A percentile compares a stretch with the other conserved stretches of the same genome.
These are phyloP conservation scores for Lagenidium giganteum DNA, from an alignment of 352 stramenopile genomes.

Conservation along the genomic window DNA sequence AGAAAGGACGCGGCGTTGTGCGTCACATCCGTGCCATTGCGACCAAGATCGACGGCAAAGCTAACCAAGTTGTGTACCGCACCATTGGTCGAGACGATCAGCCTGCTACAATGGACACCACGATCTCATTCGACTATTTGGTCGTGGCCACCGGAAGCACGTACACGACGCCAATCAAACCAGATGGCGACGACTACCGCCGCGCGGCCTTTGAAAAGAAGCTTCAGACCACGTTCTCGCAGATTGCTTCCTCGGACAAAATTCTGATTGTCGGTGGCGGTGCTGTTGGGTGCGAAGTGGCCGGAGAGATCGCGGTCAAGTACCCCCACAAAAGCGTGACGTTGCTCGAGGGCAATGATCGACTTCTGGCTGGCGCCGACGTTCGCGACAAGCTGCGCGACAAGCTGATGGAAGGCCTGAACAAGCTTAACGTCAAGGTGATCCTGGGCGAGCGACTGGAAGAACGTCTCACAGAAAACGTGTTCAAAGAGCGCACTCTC, in stretches of 20 bases:
- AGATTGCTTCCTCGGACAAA: constrained; percentile 32
- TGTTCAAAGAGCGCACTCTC: constrained; percentile 33
- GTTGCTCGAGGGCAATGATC: constrained; percentile 30
- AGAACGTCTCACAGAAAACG: constrained; percentile 27
- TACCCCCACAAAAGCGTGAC: constrained; percentile 56
- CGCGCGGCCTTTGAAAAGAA: constrained; percentile 21
- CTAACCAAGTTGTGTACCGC: constrained; percentile 24
- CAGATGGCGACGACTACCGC: constrained; percentile 12
- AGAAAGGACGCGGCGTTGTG: constrained; percentile 1
- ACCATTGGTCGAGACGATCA: constrained; percentile 26
- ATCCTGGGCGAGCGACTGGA: constrained; percentile 44
- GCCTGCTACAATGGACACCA: constrained; percentile 19
- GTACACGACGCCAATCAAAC: constrained; percentile 59
- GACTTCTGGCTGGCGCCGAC: constrained; percentile 31
- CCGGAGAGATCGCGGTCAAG: constrained; percentile 47
- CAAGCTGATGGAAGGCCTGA: constrained; percentile 24
- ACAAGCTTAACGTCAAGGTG: constrained; percentile 40
- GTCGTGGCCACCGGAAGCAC: constrained; percentile 54
- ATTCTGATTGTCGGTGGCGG: constrained; percentile 53
- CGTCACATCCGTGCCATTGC: constrained; percentile 12
- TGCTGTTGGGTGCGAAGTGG: constrained; percentile 51
- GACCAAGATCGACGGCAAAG: constrained; percentile 7
- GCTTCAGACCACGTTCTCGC: constrained; percentile 20
- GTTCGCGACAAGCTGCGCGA: constrained; percentile 44
- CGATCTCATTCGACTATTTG: constrained; percentile 47